Evolutionary conservation across 2,329 filamentous ascomycete genomes (phyloP).

Genomic region (Boeremia exigua): DNA sequence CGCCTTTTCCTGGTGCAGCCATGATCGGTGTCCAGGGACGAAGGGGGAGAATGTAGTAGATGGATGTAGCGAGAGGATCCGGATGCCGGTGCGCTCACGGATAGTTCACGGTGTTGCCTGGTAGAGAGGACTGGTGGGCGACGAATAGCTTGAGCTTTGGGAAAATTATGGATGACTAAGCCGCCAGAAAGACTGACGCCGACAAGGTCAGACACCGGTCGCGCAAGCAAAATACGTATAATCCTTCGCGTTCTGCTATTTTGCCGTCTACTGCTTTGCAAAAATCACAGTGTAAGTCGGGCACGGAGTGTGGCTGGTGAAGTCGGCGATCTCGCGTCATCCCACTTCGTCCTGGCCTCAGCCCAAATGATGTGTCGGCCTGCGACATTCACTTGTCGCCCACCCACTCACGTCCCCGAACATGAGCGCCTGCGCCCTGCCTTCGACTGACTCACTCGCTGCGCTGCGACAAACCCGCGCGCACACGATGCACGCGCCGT

Average conservation of each 20-base stretch:
- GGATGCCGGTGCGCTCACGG: background rate
- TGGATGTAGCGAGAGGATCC: background rate
- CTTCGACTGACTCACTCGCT: constrained; percentile 20
- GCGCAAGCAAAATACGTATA: no score
- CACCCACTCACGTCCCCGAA: constrained; percentile 17
- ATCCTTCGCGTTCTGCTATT: no score
- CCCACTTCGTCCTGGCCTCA: constrained; percentile 8
- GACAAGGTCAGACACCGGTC: background rate
- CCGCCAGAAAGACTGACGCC: constrained; percentile 3
- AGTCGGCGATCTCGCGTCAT: constrained; percentile 12
- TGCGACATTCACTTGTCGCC: constrained; percentile 6
- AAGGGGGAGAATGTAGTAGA: background rate
- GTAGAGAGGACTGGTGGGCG: background rate
- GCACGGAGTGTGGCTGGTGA: constrained; percentile 5
- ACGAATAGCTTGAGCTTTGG: constrained; percentile 5
- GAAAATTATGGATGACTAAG: constrained; percentile 28
- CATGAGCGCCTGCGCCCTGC: constrained; percentile 24
- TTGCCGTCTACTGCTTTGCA: background rate
- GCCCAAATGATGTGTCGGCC: constrained; percentile 12
- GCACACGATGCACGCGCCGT: constrained; percentile 31
- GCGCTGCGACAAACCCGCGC: constrained; percentile 28
- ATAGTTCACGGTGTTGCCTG: background rate
- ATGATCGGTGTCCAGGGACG: constrained; percentile 10
- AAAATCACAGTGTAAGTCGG: background rate
- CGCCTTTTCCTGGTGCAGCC: constrained; percentile 27